Base-by-base conservation (phyloP, 2,329 filamentous ascomycete genomes). In the Epichloe elymi region DNA sequence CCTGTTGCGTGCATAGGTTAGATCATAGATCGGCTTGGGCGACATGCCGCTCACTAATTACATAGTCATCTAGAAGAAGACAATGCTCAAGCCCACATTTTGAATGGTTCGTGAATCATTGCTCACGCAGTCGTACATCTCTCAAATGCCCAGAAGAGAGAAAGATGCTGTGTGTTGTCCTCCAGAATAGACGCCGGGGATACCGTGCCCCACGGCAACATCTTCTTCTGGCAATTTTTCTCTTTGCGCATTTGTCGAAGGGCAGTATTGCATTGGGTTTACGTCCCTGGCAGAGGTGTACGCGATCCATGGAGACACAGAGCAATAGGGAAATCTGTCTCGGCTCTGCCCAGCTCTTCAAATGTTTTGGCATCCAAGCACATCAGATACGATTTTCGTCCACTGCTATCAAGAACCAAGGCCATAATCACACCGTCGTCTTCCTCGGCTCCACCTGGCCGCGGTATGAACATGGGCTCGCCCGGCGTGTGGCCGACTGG, bases 261-360 rank as follows among this genome's bases (percentile, higher is more conserved):
- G 30, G 10, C 30, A 30, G 30, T 30, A 30, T 4, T 30, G 30
- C 0, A 30, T 30, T 11, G 8, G 30, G 10, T 30, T 30, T 36
- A 20, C 30, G 3, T 19, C 12, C 19, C 19, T 5, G 19, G 14
- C 11, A 37, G 37, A 15, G 47, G 30, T 14, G 40, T 49, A 53
- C 82, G 78, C 14, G 72, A 60, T 0, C 83, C 83, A 63, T 87
- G 84, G 55, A 88, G 83, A 0, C 82, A 82, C 53, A 86, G 68
- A 0, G 70, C 75, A 53, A 87, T 74, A 0, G 77, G 72, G 57
- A 79, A 79, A 2, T 73, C 72, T 20, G 80, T 73, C 57, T 83
- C 78, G 3, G 83, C 83, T 42, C 81, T 72, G 0, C 82, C 84
- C 45, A 80, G 39, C 68, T 88, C 84, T 53, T 63, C 66, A 74